Base-by-base conservation (phyloP, 225 moss, liverwort and hornwort genomes). In the Anthoceros angustus region DNA sequence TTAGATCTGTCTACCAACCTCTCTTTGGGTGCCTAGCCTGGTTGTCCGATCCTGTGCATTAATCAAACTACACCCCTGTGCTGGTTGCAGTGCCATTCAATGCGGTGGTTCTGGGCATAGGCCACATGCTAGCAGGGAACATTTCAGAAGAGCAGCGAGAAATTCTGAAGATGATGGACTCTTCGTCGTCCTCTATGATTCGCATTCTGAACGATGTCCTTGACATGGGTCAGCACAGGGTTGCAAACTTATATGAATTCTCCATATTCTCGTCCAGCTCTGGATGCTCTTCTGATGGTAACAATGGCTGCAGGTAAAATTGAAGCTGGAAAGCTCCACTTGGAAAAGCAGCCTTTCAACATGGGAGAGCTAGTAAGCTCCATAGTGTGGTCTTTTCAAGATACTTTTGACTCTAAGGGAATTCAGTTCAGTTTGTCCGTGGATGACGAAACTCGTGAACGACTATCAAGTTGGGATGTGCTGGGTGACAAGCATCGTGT, bases 341-440 rank as follows among this genome's bases (percentile, higher is more conserved):
- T 55, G 14, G n/a, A 55, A 20, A 55, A 55, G 55, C 55, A 55
- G n/a, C 55, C 55, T 55, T 55, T 55, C 55, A 55, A 55, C 55
- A 9, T 55, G n/a, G 55, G 55, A 8, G 55, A 55, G 7, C n/a
- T 55, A 9, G 55, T 55, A 20, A 55, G 55, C 55, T 55, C 55
- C 55, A 7, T 55, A 55, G 55, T 55, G 55, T 55, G 55, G 55
- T 55, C 55, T 23, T 55, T 18, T 23, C 55, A 55, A 23, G 55
- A 55, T 7, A 55, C 23, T 18, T 55, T 55, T 23, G 55, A 55
- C 55, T 55, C 55, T 23, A 55, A 55, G 55, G 55, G 55, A 6
- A 23, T 55, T 1, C 8, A 55, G 7, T 55, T 55, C 18, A 15
- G 8, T 20, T 55, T 55, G 18, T 55, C n/a, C 55, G 23, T 55